Evolutionary conservation across 495 filamentous ascomycete genomes (phyloP), one percentile per base, ranked within the genome.

Genomic region (Penicillium macrosclerotiorum): DNA sequence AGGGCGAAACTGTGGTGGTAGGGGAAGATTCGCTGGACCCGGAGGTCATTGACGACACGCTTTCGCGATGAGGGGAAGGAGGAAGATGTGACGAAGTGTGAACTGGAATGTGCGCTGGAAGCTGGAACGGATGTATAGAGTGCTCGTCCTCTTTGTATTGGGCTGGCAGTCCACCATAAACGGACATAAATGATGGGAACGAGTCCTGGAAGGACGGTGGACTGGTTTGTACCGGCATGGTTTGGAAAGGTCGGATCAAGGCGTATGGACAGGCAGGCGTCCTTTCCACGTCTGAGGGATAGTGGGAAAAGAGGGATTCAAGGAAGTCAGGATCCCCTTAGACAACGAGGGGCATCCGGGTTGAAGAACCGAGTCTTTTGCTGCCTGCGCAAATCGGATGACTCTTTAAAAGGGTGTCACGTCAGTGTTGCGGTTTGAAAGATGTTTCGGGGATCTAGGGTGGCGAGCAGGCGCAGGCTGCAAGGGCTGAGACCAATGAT

Each of bases 21-120:
- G 93, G 93, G 14, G 93, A 97, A 6, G 91, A 95, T 57, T 96
- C 90, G 19, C 84, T 86, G 3, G 93, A 98, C 35, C 86, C 90
- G 7, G 88, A 88, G 32, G 81, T 78, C 46, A 85, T 82, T 3
- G 88, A 94, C 19, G 89, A 92, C 17, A 72, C 60, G 50, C 67
- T 75, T 43, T 65, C 65, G 26, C 65, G 72, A 42, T 68, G 74
- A 26, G 61, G 51, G 41, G 64, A 69, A 44, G 59, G 62, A 30
- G 62, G 53, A 11, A 62, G 37, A 8, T 56, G 66, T 47, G 58
- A 57, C 33, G 56, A 54, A 1, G 65, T 60, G 32, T 66, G 57
- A 47, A 60, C 49, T n/a, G 64, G 55, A 26, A 67, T 45, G 61
- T 66, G 57, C 44, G 60, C 51, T 9, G 63, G 63, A 22, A 60